phyloP scores from a whole-genome alignment of 495 filamentous ascomycete genomes.

The Daldinia bambusicola region DNA sequence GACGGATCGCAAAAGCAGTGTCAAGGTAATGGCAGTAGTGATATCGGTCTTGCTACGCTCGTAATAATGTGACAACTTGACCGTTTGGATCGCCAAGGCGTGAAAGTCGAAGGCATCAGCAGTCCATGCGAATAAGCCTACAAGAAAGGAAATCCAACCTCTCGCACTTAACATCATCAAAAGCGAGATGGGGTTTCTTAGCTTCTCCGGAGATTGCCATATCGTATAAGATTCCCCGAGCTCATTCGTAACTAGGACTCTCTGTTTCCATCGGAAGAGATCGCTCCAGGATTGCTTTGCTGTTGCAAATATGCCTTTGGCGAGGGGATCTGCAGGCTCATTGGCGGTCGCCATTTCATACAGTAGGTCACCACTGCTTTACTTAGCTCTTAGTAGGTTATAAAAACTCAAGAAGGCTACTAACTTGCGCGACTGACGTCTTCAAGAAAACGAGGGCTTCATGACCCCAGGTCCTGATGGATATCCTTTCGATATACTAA shows the following conservation, averaged over 20 bases:
- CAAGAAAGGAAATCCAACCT: slow-evolving; percentile 73
- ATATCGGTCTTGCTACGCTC: slow-evolving; percentile 71
- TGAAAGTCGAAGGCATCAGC: slow-evolving; percentile 83
- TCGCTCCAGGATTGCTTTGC: slow-evolving; percentile 69
- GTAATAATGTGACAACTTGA: slow-evolving; percentile 75
- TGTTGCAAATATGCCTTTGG: slow-evolving; percentile 66
- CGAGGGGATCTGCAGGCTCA: slow-evolving; percentile 67
- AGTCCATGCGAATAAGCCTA: slow-evolving; percentile 72
- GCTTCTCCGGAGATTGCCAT: slow-evolving; percentile 68
- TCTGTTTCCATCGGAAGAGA: slow-evolving; percentile 74
- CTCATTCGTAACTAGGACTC: slow-evolving; percentile 69
- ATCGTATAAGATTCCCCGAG: slow-evolving; percentile 64
- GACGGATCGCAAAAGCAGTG: slow-evolving; percentile 73
- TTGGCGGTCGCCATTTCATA: slow-evolving; percentile 44
- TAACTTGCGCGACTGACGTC: neutral
- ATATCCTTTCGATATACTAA: neutral
- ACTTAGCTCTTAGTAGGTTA: neutral
- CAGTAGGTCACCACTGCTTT: neutral
- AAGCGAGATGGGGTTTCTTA: slow-evolving; percentile 70
- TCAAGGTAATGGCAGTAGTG: slow-evolving; percentile 77
- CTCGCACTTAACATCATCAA: slow-evolving; percentile 63
- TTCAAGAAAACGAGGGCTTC: neutral
- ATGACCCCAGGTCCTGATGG: neutral
- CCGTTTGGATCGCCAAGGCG: slow-evolving; percentile 75
- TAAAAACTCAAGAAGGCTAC: neutral